phyloP scores from a whole-genome alignment of 2,329 filamentous ascomycete species.

The Magnaporthales sp. region DNA sequence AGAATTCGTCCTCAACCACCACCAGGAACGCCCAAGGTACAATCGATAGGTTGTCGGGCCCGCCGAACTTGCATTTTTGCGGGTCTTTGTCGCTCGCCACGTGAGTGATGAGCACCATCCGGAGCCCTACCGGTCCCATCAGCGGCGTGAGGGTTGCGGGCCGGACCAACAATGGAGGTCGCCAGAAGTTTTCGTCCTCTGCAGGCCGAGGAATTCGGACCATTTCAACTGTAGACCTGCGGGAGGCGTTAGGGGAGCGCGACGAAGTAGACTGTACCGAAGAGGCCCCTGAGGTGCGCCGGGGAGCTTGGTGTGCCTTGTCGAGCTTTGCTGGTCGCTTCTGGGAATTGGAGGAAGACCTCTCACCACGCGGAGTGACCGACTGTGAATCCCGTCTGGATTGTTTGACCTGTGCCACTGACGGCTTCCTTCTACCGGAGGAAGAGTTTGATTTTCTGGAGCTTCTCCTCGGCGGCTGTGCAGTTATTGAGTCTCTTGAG shows the following conservation, averaged over 20 bases:
- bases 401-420: background rate
- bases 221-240: slow-evolving; percentile 1
- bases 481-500: background rate
- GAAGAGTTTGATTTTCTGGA: background rate
- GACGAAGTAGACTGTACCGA: background rate
- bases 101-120: slow-evolving; percentile 5
- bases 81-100: slow-evolving; percentile 6
- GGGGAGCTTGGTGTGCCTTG: background rate
- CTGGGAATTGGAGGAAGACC: background rate
- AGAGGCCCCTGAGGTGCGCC: background rate
- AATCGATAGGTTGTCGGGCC: slow-evolving; percentile 3
- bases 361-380: background rate
- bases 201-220: slow-evolving; percentile 3
- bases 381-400: background rate
- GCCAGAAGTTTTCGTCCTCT: slow-evolving; percentile 5
- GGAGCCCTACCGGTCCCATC: background rate
- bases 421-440: background rate
- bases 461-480: background rate
- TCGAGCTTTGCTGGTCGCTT: background rate
- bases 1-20: background rate
- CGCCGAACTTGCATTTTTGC: background rate
- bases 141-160: slow-evolving; percentile 4
- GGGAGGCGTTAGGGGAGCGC: background rate
- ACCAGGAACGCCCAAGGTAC: slow-evolving; percentile 6
- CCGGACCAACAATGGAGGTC: slow-evolving; percentile 2